Base-by-base conservation (phyloP, 2,329 filamentous ascomycete species). In the Ceratocystis colombiana region DNA sequence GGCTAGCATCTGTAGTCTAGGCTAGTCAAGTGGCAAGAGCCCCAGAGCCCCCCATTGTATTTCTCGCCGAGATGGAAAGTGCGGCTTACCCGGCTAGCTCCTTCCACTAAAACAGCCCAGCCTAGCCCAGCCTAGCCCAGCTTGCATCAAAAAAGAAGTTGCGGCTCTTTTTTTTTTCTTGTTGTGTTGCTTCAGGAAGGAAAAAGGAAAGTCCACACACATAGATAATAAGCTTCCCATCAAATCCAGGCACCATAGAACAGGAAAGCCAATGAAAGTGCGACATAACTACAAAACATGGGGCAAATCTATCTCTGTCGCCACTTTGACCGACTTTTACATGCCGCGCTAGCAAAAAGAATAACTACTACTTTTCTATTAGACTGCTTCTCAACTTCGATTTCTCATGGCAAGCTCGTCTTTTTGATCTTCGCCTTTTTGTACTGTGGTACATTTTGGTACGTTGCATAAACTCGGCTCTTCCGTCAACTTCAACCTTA, bases 391-490 rank as follows among this genome's bases (percentile, higher is more conserved):
- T 48, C 17, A 6, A n/a, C 45, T 48, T 10, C 45, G 2, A 12
- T 20, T 20, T 48, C 45, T 20, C 45, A n/a, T 20, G 33, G 3
- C 33, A 33, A 33, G 33, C 33, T 37, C 7, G 33, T 7, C 33
- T 41, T 41, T 12, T 41, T 41, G 3, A 41, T 41, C 37, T 12
- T 37, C 33, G 0, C 37, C 37, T 41, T 41, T 25, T 50, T 6
- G 46, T 50, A 8, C 46, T 12, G 1, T 33, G 30, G 7, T n/a
- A 8, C 8, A 50, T n/a, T 50, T 30, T 15, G 8, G 53, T n/a
- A 15, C 22, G 6, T 17, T 57, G 53, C 53, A 57, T 57, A 57
- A 57, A 28, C 15, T 57, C 53, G 53, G 53, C 22, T 33, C 53
- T 25, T 57, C 53, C 53, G 25, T 17, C 25, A 57, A 17, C 53